Percentiles rank a stretch among this genome's conserved stretches.
Evolutionary conservation across 2,329 filamentous ascomycete genomes (phyloP).

Genomic region (Bipolaris victoriae): DNA sequence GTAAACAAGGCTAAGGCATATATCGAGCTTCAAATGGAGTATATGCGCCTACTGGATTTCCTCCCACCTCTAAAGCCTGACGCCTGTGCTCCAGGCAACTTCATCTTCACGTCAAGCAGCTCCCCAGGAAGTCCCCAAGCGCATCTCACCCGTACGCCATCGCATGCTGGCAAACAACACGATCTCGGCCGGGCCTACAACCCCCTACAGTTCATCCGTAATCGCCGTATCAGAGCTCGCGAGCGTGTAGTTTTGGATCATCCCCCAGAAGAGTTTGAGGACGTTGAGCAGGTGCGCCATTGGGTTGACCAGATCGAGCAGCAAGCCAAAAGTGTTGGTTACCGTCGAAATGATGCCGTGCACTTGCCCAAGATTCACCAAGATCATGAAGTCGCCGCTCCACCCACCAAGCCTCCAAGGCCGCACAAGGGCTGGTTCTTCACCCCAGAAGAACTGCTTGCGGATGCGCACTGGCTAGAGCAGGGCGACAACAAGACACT

Average conservation of each 20-base stretch:
- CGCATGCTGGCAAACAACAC: conserved; percentile 46
- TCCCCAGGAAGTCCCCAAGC: conserved; percentile 51
- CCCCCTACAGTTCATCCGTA: conserved; percentile 89
- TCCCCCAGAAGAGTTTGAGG: conserved; percentile 76
- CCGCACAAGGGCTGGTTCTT: conserved; percentile 85
- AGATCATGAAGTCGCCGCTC: conserved; percentile 30
- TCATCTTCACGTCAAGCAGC: conserved; percentile 47
- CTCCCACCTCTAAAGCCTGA: conserved; percentile 73
- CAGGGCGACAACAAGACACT: conserved; percentile 78
- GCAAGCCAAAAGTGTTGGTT: conserved; percentile 49
- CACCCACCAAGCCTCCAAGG: conserved; percentile 66
- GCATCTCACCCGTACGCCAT: conserved; percentile 47
- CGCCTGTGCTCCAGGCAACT: conserved; percentile 51
- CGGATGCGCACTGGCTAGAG: conserved; percentile 90
- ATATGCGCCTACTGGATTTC: conserved; percentile 77
- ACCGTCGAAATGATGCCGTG: conserved; percentile 47
- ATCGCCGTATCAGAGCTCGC: conserved; percentile 81
- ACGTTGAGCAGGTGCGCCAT: conserved; percentile 71
- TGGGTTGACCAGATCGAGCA: conserved; percentile 77
- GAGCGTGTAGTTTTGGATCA: conserved; percentile 77
- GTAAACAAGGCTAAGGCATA: conserved; percentile 84
- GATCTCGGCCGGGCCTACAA: conserved; percentile 79
- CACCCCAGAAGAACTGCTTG: conserved; percentile 82
- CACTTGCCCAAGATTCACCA: conserved; percentile 41
- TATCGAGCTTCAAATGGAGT: conserved; percentile 84